Evolutionary conservation across 306 rosid species (phyloP).

Genomic region (Cucurbita pepo): DNA sequence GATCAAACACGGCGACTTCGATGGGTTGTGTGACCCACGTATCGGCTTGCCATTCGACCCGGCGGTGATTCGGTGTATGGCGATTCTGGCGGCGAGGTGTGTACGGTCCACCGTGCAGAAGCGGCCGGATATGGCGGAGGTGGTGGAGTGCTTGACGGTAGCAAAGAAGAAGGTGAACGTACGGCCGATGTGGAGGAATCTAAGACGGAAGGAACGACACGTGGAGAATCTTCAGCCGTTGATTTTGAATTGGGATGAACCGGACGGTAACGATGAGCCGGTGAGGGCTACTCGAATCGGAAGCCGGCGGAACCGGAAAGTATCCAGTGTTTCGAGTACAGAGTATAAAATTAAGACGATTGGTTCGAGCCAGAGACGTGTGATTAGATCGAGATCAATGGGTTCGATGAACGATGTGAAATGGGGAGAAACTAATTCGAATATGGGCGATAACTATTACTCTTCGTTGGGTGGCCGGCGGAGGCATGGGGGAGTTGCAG

Average conservation of each 20-base stretch:
- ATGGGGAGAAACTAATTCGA: neutral
- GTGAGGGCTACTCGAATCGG: neutral
- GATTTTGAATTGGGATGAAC: neutral
- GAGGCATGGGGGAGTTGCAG: constrained; percentile 7
- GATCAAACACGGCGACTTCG: constrained; percentile 28
- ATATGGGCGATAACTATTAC: neutral
- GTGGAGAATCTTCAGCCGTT: constrained; percentile 2
- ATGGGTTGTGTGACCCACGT: constrained; percentile 37
- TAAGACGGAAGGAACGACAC: neutral
- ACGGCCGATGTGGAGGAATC: constrained; percentile 9
- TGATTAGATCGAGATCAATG: constrained; percentile 36
- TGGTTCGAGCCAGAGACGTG: constrained; percentile 1
- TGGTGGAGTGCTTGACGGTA: constrained; percentile 35
- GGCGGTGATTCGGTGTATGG: constrained; percentile 19
- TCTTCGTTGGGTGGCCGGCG: constrained; percentile 10
- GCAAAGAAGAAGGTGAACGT: constrained; percentile 18
- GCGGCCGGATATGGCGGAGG: constrained; percentile 68
- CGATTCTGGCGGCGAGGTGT: constrained; percentile 54
- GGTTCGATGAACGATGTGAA: constrained; percentile 21
- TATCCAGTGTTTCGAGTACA: constrained; percentile 3
- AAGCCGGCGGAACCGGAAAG: constrained; percentile 30
- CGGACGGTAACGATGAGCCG: neutral
- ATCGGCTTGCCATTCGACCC: constrained; percentile 32
- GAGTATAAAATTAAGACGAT: constrained; percentile 8
- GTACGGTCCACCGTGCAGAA: constrained; percentile 54